phyloP scores from a whole-genome alignment of 176 grass and related monocot genomes.

The Coix lacrymajobi region DNA sequence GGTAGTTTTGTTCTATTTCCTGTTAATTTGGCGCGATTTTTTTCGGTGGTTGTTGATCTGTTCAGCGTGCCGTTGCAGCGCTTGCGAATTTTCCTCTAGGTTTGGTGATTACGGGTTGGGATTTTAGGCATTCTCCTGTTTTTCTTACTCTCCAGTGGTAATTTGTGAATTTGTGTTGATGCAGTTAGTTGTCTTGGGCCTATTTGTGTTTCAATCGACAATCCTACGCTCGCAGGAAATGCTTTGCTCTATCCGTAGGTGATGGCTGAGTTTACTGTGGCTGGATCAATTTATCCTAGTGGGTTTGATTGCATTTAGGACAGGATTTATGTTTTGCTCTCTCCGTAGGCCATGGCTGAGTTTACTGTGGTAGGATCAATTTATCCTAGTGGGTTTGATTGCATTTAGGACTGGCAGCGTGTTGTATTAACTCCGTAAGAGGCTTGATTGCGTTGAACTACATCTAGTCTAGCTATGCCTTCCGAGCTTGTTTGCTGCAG shows the following conservation, averaged over 20 bases:
- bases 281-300: background rate
- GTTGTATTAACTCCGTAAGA: background rate
- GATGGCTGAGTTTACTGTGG: background rate
- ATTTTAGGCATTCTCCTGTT: background rate
- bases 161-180: background rate
- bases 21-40: background rate
- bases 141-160: background rate
- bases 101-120: background rate
- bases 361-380: background rate
- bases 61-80: background rate
- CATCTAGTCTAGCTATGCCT: background rate
- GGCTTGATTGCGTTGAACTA: constrained; percentile 3
- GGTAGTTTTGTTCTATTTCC: background rate
- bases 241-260: background rate
- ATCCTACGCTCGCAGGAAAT: background rate
- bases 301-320: constrained; percentile 18
- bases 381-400: background rate
- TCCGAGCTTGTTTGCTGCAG: background rate
- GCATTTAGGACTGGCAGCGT: background rate
- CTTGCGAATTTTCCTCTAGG: background rate
- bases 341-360: background rate
- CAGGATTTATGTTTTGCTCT: background rate
- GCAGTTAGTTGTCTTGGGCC: background rate
- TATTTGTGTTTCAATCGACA: background rate
- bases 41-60: background rate